Base-by-base conservation (phyloP, 2,329 filamentous ascomycete genomes). In the Aureobasidium sp. region DNA sequence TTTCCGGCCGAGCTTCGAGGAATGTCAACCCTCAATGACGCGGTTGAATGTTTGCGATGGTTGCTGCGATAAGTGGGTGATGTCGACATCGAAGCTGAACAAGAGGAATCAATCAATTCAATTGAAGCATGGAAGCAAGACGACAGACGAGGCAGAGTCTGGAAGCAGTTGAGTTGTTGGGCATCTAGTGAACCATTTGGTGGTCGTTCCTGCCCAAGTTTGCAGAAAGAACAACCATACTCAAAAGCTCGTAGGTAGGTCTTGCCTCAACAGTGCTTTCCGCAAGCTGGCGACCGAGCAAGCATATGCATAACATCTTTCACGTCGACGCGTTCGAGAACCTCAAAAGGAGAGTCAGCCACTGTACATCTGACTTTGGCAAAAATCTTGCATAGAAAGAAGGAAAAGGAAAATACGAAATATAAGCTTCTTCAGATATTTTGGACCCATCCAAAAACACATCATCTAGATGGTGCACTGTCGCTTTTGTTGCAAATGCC, bases 371-470 rank as follows among this genome's bases (percentile, higher is more conserved):
- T 36, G 50, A 4, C 36, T 37, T 30, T n/a, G 16, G 36, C 50
- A 30, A 41, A 27, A 39, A 41, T 10, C 21, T 41, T 41, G 36
- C 21, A 39, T 30, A 21, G 13, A 30, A 14, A n/a, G 9, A 29
- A 41, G n/a, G 8, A 5, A 53, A 41, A 53, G 29, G 14, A 16
- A 53, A 30, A 41, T 53, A 53, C 50, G 50, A 41, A 53, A 53
- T 53, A 41, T 21, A 53, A 53, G 50, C 50, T 51, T 53, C 25
- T 53, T 29, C 36, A 53, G 50, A 53, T 53, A 41, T 53, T 41
- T 30, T 53, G 34, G 34, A 30, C 36, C 36, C 25, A 53, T 53
- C 50, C 50, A 53, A 41, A 41, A n/a, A 39, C 50, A 53, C 50
- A 53, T 53, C 50, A 53, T 53, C 25, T 53, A 53, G 36, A 53